A percentile compares a stretch with the other conserved stretches of the same genome.
Conservation (phyloP, 2,329 filamentous ascomycete species). For the Fusarium mundagurra region DNA sequence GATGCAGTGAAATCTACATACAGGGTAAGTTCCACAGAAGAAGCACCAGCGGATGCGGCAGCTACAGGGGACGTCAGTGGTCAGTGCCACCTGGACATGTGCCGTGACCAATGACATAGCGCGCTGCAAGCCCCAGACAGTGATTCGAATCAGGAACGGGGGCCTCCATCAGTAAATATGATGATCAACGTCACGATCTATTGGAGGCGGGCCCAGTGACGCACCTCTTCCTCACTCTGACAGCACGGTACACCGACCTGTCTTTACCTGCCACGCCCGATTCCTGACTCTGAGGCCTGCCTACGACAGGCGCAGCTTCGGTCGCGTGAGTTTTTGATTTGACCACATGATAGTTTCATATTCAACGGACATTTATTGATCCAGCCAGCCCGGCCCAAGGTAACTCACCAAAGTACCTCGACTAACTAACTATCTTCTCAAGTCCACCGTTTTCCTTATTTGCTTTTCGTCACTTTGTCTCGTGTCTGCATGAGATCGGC, state of each 20-base stretch:
- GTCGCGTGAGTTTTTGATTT: constrained; percentile 39
- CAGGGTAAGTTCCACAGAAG: constrained; percentile 30
- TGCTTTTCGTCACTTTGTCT: background rate
- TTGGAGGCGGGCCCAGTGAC: constrained; percentile 39
- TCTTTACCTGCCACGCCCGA: constrained; percentile 35
- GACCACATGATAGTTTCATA: constrained; percentile 38
- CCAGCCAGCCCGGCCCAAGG: background rate
- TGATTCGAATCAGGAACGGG: constrained; percentile 33
- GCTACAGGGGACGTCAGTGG: constrained; percentile 9
- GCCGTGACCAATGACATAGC: constrained; percentile 4
- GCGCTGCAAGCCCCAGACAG: constrained; percentile 19
- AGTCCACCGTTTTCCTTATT: background rate
- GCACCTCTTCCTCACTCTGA: constrained; percentile 27
- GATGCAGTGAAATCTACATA: constrained; percentile 13
- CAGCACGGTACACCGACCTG: constrained; percentile 21
- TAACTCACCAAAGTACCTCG: background rate
- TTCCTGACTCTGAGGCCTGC: constrained; percentile 18
- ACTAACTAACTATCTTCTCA: background rate
- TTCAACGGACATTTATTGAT: constrained; percentile 25
- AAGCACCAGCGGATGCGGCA: constrained; percentile 6
- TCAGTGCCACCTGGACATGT: background rate
- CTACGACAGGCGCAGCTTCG: constrained; percentile 16
- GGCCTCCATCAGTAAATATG: constrained; percentile 18
- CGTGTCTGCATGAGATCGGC: background rate
- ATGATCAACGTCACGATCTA: constrained; percentile 35